Conservation (phyloP, 2,329 filamentous ascomycete genomes). For the Pseudopyricularia cyperi region DNA sequence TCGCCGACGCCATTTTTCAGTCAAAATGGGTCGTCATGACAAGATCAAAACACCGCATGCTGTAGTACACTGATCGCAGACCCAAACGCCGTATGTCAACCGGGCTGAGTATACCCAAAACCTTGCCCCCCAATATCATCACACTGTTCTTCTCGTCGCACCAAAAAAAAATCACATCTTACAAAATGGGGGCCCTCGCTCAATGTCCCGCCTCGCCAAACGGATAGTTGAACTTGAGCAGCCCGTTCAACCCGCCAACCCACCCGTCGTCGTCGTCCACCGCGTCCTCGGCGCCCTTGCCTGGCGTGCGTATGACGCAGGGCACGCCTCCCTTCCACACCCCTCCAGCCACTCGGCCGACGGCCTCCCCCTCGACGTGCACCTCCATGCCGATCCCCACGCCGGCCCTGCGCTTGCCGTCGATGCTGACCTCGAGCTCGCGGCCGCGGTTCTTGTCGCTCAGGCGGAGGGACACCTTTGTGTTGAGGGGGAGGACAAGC, state of each 20-base stretch:
- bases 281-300: constrained; percentile 25
- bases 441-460: constrained; percentile 68
- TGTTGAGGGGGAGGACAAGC: constrained; percentile 75
- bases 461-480: constrained; percentile 67
- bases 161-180: no score
- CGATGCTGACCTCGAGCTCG: constrained; percentile 68
- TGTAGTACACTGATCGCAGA: no score
- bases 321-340: constrained; percentile 70
- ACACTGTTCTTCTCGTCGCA: no score
- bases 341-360: constrained; percentile 33
- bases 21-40: no score
- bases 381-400: constrained; percentile 72
- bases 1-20: no score
- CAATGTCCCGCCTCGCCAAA: constrained; percentile 53
- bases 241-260: constrained; percentile 85
- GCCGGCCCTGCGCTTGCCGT: constrained; percentile 56
- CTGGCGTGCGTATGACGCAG: constrained; percentile 62
- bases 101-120: no score
- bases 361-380: constrained; percentile 74
- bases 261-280: constrained; percentile 73
- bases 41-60: no score
- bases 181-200: neutral
- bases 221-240: constrained; percentile 95
- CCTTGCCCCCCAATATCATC: no score
- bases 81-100: no score